Evolutionary conservation across 2,329 filamentous ascomycete genomes (phyloP), one percentile per base, ranked within the genome.

Genomic region (Westerdykella sp.): DNA sequence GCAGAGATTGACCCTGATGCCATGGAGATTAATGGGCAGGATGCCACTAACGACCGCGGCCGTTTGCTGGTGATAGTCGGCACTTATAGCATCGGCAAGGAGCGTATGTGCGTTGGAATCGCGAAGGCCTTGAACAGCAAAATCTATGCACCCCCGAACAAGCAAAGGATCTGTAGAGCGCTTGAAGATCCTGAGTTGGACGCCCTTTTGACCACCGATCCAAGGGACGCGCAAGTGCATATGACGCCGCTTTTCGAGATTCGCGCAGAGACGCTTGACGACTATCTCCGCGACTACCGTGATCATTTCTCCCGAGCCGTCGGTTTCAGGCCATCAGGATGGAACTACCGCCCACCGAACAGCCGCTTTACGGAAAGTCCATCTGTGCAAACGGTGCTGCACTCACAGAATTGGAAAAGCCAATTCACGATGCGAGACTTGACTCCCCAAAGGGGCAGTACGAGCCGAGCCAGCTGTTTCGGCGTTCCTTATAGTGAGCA

Each of bases 211-310:
- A 98, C 93, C 0, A 75, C 76, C 6, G 73, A 96, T 60, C 89
- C 93, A 0, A 71, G 78, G 16, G 86, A 87, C 56, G 93, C 93
- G 0, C 91, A 97, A 66, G 89, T 98, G 0, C 93, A 98, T 69
- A 96, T 98, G 90, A 94, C 95, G 56, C 89, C 86, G 57, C 75
- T 98, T 9, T 93, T 93, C 75, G 91, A 97, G 66, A 89, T 98
- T 53, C 83, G 89, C 21, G 83, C 89, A 28, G 90, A 96, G 53
- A 95, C 91, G 0, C 75, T 98, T 1, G 82, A 87, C 51, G 90
- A 95, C 47, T 98, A 98, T 58, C 78, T 97, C 5, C 80, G 84
- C 55, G 76, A 79, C 30, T 86, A 88, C 70, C 85, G 84, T 49
- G 83, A 85, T 6, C 82, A 87, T 54, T 98, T 97, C 65, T 81